A percentile compares a stretch with the other conserved stretches of the same genome.
Evolutionary conservation across 495 filamentous ascomycete genomes (phyloP).

Genomic region (Sordaria brevicollis): DNA sequence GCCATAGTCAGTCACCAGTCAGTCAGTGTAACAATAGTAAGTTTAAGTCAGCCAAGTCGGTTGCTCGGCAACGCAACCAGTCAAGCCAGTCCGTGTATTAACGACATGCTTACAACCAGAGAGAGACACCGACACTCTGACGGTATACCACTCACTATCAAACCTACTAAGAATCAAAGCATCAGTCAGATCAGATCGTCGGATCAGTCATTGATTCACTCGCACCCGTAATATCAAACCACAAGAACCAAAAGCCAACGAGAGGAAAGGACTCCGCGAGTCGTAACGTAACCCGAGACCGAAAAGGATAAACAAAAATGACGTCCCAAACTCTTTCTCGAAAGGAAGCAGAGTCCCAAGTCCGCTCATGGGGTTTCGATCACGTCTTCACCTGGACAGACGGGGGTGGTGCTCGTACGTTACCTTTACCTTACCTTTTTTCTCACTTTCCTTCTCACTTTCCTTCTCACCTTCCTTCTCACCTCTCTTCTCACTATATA

Average conservation of each 20-base stretch:
- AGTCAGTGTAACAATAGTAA: not conserved
- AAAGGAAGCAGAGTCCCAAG: constrained; percentile 42
- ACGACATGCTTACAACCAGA: too few species aligned
- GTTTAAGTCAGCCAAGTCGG: not conserved
- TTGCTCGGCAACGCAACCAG: not conserved
- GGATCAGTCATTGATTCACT: too few species aligned
- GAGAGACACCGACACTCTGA: too few species aligned
- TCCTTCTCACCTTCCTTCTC: not conserved
- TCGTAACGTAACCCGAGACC: too few species aligned
- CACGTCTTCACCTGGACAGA: constrained; percentile 79
- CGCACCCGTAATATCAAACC: too few species aligned
- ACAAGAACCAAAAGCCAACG: too few species aligned
- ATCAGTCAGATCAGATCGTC: too few species aligned
- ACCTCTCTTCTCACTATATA: not conserved
- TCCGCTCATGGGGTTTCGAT: constrained; percentile 65
- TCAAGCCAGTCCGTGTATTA: too few species aligned
- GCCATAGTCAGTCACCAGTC: too few species aligned
- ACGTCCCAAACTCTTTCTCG: not conserved
- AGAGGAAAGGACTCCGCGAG: too few species aligned
- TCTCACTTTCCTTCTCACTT: not conserved
- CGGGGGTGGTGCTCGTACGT: constrained; percentile 45
- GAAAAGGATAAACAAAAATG: not conserved
- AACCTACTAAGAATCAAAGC: too few species aligned
- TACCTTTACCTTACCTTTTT: not conserved
- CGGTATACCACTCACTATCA: too few species aligned